phyloP scores from a whole-genome alignment of 306 rosid genomes.

The Medicago truncatula region DNA sequence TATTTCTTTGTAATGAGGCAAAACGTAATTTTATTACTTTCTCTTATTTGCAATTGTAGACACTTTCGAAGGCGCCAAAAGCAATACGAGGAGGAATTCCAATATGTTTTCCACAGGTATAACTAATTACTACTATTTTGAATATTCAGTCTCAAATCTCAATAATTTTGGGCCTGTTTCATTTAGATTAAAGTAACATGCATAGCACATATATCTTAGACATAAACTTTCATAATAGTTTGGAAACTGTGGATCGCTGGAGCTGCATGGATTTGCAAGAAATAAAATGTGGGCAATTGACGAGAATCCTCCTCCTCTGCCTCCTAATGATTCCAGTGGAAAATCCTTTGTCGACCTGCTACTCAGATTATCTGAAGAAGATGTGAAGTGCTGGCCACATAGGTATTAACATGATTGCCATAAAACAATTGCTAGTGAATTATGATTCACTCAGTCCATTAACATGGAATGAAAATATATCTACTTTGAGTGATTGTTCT shows the following conservation, averaged over 20 bases:
- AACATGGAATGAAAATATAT: no score
- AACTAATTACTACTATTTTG: conserved; percentile 20
- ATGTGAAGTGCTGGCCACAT: conserved; percentile 78
- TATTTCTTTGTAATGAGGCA: no score
- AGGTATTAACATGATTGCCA: conserved; percentile 45
- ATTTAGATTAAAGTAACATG: background rate
- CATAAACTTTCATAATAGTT: conserved; percentile 56
- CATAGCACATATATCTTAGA: conserved; percentile 27
- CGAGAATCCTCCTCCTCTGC: conserved; percentile 66
- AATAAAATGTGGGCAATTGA: conserved; percentile 86
- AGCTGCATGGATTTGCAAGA: conserved; percentile 89
- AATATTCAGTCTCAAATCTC: conserved; percentile 12
- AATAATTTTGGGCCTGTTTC: background rate
- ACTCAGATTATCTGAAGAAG: conserved; percentile 81
- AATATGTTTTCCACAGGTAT: conserved; percentile 90
- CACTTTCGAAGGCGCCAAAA: conserved; percentile 73
- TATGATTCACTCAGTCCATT: no score
- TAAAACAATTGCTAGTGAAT: background rate
- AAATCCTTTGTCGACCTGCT: conserved; percentile 73
- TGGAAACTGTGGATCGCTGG: conserved; percentile 80
- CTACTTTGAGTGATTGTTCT: no score
- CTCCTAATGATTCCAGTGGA: conserved; percentile 54
- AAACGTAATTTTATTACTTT: conserved; percentile 19
- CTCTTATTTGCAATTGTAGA: conserved; percentile 52
- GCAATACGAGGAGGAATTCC: conserved; percentile 87